Percentiles rank a stretch among this genome's conserved stretches.
These are phyloP conservation scores for Babesia ovata DNA, from an alignment of 169 alveolate genomes.

Conservation along the genomic window DNA sequence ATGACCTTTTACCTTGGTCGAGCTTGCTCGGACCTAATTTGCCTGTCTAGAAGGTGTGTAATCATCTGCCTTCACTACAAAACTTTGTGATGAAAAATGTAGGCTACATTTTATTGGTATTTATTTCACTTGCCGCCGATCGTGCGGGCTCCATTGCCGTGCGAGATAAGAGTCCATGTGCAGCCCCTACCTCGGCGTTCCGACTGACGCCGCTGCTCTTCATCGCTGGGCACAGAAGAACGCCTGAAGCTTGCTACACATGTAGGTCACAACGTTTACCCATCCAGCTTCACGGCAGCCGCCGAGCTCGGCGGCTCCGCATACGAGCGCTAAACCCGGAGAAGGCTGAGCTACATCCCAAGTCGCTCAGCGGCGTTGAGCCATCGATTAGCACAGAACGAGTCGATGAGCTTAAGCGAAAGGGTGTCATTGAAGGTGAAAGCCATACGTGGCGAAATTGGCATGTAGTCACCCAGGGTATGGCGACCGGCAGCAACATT, in stretches of 20 bases:
- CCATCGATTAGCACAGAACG: constrained; percentile 35
- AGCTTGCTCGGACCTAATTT: background rate
- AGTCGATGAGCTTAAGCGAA: constrained; percentile 51
- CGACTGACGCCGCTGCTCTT: constrained; percentile 1
- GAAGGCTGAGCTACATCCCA: constrained; percentile 66
- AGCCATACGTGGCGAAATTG: constrained; percentile 77
- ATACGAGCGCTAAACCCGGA: constrained; percentile 46
- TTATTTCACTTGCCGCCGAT: background rate
- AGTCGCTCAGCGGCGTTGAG: constrained; percentile 38
- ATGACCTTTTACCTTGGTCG: background rate
- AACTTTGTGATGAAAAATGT: constrained; percentile 60
- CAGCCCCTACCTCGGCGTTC: background rate
- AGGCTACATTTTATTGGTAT: background rate
- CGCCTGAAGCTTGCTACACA: background rate
- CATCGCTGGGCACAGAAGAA: background rate
- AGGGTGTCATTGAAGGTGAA: constrained; percentile 76
- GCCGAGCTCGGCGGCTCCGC: background rate
- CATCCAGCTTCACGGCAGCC: background rate
- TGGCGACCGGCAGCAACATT: background rate
- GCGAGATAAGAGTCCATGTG: constrained; percentile 4
- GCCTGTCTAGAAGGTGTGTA: background rate
- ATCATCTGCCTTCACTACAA: background rate
- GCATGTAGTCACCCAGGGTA: constrained; percentile 76
- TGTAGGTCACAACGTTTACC: no score
- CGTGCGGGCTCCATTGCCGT: constrained; percentile 9